A percentile compares a stretch with the other conserved stretches of the same genome.
Evolutionary conservation across 2,329 filamentous ascomycete species (phyloP).

Genomic region (Aspergillus sp.): DNA sequence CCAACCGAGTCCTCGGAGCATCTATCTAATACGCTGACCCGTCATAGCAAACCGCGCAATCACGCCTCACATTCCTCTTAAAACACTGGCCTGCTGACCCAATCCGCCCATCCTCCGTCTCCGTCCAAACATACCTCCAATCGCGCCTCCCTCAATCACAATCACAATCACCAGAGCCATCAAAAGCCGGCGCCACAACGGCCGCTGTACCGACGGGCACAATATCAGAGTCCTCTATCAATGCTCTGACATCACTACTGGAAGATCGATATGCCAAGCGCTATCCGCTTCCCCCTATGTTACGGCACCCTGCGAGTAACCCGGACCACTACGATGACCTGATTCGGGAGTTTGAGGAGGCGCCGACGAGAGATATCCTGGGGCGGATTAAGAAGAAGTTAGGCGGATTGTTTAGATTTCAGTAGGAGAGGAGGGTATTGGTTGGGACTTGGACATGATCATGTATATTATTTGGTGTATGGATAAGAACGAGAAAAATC

Average conservation of each 20-base stretch:
- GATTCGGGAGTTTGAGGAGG: conserved; percentile 54
- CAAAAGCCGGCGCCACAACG: conserved; percentile 17
- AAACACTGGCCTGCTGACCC: conserved; percentile 46
- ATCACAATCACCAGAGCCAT: neutral
- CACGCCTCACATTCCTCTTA: conserved; percentile 43
- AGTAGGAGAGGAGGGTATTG: conserved; percentile 10
- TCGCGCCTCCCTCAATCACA: conserved; percentile 26
- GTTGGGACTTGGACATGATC: neutral
- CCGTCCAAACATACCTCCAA: conserved; percentile 44
- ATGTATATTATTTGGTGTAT: conserved; percentile 6
- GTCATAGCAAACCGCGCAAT: conserved; percentile 19
- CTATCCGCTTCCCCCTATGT: conserved; percentile 48
- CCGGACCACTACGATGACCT: conserved; percentile 54
- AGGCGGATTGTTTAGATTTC: conserved; percentile 49
- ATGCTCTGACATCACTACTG: conserved; percentile 60
- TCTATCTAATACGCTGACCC: neutral
- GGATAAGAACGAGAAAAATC: neutral
- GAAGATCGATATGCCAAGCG: conserved; percentile 57
- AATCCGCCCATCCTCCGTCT: conserved; percentile 46
- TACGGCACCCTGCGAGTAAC: conserved; percentile 52
- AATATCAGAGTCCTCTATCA: conserved; percentile 45
- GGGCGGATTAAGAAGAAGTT: conserved; percentile 47
- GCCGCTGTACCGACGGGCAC: conserved; percentile 13
- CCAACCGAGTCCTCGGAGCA: neutral
- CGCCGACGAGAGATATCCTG: conserved; percentile 50